These are phyloP conservation scores for Kregervanrija pseudodelftensis DNA, from an alignment of 805 yeast species.

Conservation along the genomic window DNA sequence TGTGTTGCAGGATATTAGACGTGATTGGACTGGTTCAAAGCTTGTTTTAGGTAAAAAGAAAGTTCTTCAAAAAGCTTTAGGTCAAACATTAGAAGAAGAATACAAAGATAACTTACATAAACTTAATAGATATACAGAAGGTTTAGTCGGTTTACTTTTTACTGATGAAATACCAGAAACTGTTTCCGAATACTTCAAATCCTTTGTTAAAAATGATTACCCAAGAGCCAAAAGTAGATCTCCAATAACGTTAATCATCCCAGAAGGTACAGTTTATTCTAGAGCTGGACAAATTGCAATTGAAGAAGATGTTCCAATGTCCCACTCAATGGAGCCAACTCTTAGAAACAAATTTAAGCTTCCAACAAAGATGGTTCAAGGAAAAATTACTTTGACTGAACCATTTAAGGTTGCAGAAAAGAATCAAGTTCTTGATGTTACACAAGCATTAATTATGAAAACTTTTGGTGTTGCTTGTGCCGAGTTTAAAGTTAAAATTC, in stretches of 20 bases:
- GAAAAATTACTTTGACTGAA: slow-evolving; percentile 71
- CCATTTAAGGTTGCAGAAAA: slow-evolving; percentile 75
- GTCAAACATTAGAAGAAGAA: slow-evolving; percentile 82
- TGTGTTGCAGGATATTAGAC: slow-evolving; percentile 86
- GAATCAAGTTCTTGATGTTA: slow-evolving; percentile 79
- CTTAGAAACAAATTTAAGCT: slow-evolving; percentile 82
- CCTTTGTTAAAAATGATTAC: slow-evolving; percentile 73
- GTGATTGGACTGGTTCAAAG: slow-evolving; percentile 89
- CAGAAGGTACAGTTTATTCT: slow-evolving; percentile 87
- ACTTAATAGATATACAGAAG: slow-evolving; percentile 55
- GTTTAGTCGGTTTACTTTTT: slow-evolving; percentile 82
- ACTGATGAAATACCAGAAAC: slow-evolving; percentile 84
- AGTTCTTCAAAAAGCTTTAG: slow-evolving; percentile 88
- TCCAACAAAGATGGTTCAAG: slow-evolving; percentile 85
- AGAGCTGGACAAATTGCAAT: slow-evolving; percentile 88
- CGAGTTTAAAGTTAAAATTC: slow-evolving; percentile 73
- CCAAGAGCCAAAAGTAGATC: slow-evolving; percentile 84
- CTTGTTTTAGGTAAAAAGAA: slow-evolving; percentile 86
- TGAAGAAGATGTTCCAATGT: slow-evolving; percentile 95
- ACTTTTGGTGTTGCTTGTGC: slow-evolving; percentile 95
- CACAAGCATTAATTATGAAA: slow-evolving; percentile 85
- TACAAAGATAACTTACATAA: slow-evolving; percentile 77
- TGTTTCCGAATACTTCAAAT: slow-evolving; percentile 81
- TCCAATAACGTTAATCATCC: slow-evolving; percentile 78
- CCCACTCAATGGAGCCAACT: slow-evolving; percentile 92